Base-by-base conservation (phyloP, 805 yeast species). In the Kodamaea jinghongensis region DNA sequence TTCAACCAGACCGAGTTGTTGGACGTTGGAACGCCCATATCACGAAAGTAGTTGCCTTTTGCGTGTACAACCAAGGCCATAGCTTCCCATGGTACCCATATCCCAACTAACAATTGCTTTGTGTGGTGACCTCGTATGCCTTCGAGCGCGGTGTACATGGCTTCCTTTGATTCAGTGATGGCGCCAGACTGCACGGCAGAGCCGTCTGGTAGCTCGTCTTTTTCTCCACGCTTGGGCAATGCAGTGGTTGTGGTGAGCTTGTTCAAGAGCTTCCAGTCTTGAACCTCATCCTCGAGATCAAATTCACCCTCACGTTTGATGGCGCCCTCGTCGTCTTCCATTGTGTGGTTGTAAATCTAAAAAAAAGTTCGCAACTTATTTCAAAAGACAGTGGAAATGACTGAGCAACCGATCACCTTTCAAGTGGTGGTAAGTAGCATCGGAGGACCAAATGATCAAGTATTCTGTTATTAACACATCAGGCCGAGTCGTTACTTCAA, bases 161-260 rank as follows among this genome's bases (percentile, higher is more conserved):
- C 79, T 22, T 73, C 61, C 38, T 86, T 66, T 8, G 91, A 78
- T 17, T 67, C 67, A 8, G 65, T 61, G 4, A 90, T 66, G 12
- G 65, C 58, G 3, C 55, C 43, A 4, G 51, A 56, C 55, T 86
- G 93, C 4, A 66, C 54, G 4, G 52, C 49, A 0, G 89, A 81
- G 0, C 86, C 88, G 55, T 83, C 91, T 0, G 95, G 96, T 44
- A 81, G 95, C 48, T 79, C 85, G 48, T 86, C 96, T 56, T 90
- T 90, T 42, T 80, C 89, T 2, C 96, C 96, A 44, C 91, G 65
- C 48, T 79, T 83, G 2, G 90, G 90, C 1, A 81, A 45, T 36
- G 34, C 69, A 43, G 44, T 60, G 3, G 32, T 34, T 2, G 39
- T 23, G 29, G 44, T 54, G 11, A 39, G 35, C 34, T 15, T 11